phyloP scores from a whole-genome alignment of 345 rosid species.

The Orychophragmus violaceus region DNA sequence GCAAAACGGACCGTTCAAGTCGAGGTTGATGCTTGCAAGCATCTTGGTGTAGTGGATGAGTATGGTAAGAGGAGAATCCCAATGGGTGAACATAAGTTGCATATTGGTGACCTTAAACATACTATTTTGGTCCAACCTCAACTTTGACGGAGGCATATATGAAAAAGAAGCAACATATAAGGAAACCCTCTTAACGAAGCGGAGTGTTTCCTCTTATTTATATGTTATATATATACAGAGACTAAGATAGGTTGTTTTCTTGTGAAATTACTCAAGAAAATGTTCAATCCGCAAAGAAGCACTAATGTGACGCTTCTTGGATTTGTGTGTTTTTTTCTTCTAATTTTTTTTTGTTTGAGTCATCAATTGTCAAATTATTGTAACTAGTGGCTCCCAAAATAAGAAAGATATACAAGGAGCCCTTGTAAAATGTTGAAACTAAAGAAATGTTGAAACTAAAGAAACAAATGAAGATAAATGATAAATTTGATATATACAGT shows the following conservation, averaged over 20 bases:
- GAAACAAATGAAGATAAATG: constrained; percentile 1
- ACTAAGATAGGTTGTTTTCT: constrained; percentile 4
- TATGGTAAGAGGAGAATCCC: constrained; percentile 86
- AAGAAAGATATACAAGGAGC: neutral
- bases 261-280: constrained; percentile 11
- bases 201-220: constrained; percentile 13
- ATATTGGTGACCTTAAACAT: constrained; percentile 78
- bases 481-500: neutral
- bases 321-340: neutral
- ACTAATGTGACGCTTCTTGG: constrained; percentile 26
- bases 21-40: constrained; percentile 62
- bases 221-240: neutral
- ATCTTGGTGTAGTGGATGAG: constrained; percentile 67
- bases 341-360: neutral
- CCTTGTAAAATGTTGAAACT: constrained; percentile 20
- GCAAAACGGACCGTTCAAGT: constrained; percentile 42
- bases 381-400: constrained; percentile 22
- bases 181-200: neutral
- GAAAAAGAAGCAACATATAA: constrained; percentile 5
- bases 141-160: constrained; percentile 31
- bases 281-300: constrained; percentile 15
- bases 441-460: constrained; percentile 6
- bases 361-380: neutral
- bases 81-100: constrained; percentile 64
- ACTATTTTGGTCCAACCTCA: constrained; percentile 57